Percentiles rank a stretch among this genome's conserved stretches.
Evolutionary conservation across 208 protist genomes (phyloP).

Genomic region (Acanthamoeba castellanii): DNA sequence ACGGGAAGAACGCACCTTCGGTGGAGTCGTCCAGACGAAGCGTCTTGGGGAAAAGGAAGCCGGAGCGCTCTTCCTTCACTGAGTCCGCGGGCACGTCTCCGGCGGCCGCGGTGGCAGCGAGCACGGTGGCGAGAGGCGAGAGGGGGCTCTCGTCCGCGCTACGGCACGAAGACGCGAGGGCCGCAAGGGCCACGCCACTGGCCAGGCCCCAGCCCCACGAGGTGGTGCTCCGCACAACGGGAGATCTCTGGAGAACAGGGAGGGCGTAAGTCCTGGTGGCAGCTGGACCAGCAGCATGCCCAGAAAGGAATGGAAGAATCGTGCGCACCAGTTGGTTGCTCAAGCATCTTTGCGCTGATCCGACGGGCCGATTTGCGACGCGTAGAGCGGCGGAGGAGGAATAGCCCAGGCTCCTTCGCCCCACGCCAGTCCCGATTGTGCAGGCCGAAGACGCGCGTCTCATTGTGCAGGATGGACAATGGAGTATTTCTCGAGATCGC

Average conservation of each 20-base stretch:
- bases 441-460: not conserved
- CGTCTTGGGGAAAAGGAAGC: slow-evolving; percentile 56
- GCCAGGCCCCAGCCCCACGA: not conserved
- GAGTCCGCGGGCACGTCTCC: not conserved
- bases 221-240: not conserved
- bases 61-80: slow-evolving; percentile 15
- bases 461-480: not conserved
- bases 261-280: not conserved
- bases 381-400: not conserved
- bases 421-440: not conserved
- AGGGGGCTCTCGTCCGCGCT: not conserved
- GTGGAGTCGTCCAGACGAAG: slow-evolving; percentile 9
- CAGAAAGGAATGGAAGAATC: no score
- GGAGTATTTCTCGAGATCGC: not conserved
- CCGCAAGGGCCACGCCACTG: not conserved
- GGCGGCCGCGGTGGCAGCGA: not conserved
- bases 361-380: not conserved
- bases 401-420: not conserved
- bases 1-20: not conserved
- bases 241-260: not conserved
- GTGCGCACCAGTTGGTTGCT: not conserved
- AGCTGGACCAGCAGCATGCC: no score
- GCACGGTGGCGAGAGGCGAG: not conserved
- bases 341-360: not conserved
- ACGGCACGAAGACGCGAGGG: not conserved